Evolutionary conservation across 768 basidiomycete genomes (phyloP).

Genomic region (Lentinus brumalis): DNA sequence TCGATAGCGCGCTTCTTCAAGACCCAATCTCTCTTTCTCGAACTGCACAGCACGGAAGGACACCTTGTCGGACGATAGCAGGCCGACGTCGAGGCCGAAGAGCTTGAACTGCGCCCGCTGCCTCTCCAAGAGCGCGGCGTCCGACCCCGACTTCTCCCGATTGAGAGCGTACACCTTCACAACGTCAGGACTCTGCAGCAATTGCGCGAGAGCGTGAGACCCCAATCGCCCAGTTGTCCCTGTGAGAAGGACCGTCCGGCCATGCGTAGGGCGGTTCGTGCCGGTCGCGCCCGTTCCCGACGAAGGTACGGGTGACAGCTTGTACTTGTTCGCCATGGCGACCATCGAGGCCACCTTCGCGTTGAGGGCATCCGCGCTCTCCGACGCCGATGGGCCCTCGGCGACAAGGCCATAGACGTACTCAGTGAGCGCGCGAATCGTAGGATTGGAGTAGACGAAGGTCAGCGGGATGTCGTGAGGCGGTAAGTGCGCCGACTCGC

Average conservation of each 20-base stretch:
- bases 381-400: not conserved
- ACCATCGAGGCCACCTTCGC: slow-evolving; percentile 28
- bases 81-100: slow-evolving; percentile 14
- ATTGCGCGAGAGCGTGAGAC: slow-evolving; percentile 26
- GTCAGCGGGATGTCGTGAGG: slow-evolving; percentile 27
- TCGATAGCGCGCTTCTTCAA: slow-evolving; percentile 8
- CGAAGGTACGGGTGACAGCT: not conserved
- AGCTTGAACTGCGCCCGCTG: slow-evolving; percentile 19
- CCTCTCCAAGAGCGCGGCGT: not conserved
- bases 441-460: slow-evolving; percentile 43
- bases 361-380: not conserved
- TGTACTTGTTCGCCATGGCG: slow-evolving; percentile 45
- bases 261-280: slow-evolving; percentile 1
- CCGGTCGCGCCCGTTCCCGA: slow-evolving; percentile 7
- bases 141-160: slow-evolving; percentile 10
- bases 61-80: slow-evolving; percentile 8
- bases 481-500: slow-evolving; percentile 19
- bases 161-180: slow-evolving; percentile 29
- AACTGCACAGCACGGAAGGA: slow-evolving; percentile 17
- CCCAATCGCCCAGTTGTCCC: slow-evolving; percentile 38
- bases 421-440: slow-evolving; percentile 33
- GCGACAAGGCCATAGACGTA: slow-evolving; percentile 19
- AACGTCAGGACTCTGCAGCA: slow-evolving; percentile 23
- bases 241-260: slow-evolving; percentile 32
- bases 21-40: slow-evolving; percentile 10